Conservation (phyloP, 164 flowering plant genomes). For the Macadamia integrifolia region DNA sequence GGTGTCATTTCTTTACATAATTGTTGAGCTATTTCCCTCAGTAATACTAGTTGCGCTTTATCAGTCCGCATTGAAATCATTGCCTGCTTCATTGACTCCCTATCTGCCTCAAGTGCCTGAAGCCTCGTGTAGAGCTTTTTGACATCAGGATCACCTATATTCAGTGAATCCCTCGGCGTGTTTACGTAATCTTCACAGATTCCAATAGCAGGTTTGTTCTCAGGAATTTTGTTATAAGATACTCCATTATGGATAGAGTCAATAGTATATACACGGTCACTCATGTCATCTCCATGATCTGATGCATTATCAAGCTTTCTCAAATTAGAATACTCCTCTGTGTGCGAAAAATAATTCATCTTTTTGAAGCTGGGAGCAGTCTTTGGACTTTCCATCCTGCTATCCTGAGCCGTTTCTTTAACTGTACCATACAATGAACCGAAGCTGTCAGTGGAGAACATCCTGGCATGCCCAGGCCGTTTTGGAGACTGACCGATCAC, state of each 20-base stretch:
- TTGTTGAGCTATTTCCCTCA: constrained; percentile 90
- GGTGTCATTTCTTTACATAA: constrained; percentile 68
- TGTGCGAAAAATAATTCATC: constrained; percentile 27
- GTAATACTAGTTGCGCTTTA: constrained; percentile 73
- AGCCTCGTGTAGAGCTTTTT: constrained; percentile 80
- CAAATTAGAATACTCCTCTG: constrained; percentile 36
- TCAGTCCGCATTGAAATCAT: constrained; percentile 87
- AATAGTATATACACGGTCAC: constrained; percentile 78
- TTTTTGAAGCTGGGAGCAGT: constrained; percentile 40
- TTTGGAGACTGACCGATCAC: constrained; percentile 60
- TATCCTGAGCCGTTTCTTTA: constrained; percentile 39
- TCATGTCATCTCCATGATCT: constrained; percentile 69
- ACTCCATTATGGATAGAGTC: constrained; percentile 64
- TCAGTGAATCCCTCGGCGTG: constrained; percentile 46
- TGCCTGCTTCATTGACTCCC: constrained; percentile 93
- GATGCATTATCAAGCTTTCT: constrained; percentile 46
- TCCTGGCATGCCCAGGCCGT: constrained; percentile 44
- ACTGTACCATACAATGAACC: constrained; percentile 30
- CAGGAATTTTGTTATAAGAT: constrained; percentile 28
- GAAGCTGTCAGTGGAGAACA: constrained; percentile 51
- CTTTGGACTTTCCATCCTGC: constrained; percentile 37
- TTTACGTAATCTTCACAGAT: constrained; percentile 38
- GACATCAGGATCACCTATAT: constrained; percentile 62
- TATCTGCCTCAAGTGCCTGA: constrained; percentile 96
- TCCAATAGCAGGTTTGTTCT: constrained; percentile 36